Conservation (phyloP, 805 yeast genomes). For the Hanseniaspora mollemarum region DNA sequence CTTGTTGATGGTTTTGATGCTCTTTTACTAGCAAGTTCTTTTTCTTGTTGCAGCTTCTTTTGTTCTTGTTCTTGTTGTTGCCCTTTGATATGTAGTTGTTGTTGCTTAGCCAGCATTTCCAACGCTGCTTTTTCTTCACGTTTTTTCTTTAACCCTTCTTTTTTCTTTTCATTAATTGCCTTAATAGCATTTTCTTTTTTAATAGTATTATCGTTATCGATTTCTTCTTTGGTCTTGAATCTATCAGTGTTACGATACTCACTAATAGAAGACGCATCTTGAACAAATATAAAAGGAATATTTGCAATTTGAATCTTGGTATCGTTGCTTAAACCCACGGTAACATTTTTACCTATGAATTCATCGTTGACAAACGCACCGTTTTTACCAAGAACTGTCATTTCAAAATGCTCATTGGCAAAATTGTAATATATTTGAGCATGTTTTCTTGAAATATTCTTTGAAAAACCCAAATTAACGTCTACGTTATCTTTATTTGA, state of each 20-base stretch:
- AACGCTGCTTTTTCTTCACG: constrained; percentile 15
- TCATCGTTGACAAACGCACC: constrained; percentile 93
- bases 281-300: constrained; percentile 72
- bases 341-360: constrained; percentile 81
- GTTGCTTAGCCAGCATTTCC: constrained; percentile 17
- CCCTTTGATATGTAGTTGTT: constrained; percentile 17
- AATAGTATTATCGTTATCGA: constrained; percentile 15
- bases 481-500: constrained; percentile 51
- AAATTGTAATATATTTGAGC: constrained; percentile 94
- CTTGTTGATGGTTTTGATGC: constrained; percentile 27
- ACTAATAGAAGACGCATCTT: constrained; percentile 48
- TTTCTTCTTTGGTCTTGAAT: constrained; percentile 16
- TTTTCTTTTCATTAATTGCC: constrained; percentile 11
- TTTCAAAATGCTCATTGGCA: constrained; percentile 88
- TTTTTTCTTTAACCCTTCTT: constrained; percentile 13
- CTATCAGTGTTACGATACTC: constrained; percentile 15
- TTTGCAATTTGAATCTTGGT: constrained; percentile 88
- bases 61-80: constrained; percentile 18
- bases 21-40: constrained; percentile 2
- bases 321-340: constrained; percentile 74
- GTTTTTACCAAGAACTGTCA: constrained; percentile 83
- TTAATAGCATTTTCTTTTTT: constrained; percentile 11
- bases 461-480: constrained; percentile 83
- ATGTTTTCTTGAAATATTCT: constrained; percentile 86
- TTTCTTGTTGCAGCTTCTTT: constrained; percentile 6